Conservation (phyloP, 306 rosid genomes). For the Trichosanthes truncata region DNA sequence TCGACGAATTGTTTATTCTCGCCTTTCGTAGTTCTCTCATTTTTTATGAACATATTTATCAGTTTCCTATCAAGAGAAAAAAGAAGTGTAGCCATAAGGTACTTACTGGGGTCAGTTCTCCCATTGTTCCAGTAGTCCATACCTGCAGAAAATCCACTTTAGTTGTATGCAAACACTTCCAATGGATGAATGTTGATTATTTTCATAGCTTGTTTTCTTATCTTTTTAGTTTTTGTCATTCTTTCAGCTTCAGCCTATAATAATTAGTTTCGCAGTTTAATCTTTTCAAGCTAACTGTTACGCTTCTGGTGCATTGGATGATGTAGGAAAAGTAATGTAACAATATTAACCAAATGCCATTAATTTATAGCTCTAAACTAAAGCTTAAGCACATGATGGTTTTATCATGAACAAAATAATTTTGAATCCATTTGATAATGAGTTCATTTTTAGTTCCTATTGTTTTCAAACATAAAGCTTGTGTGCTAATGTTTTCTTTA, state of each 20-base stretch:
- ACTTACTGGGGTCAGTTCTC: slow-evolving; percentile 83
- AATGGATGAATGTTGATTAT: background rate
- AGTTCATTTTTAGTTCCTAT: background rate
- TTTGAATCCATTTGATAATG: background rate
- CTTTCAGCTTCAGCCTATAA: background rate
- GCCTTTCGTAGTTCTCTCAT: background rate
- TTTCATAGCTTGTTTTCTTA: background rate
- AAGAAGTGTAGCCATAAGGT: background rate
- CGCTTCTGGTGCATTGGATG: background rate
- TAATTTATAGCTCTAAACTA: background rate
- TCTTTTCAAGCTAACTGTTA: background rate
- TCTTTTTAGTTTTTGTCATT: background rate
- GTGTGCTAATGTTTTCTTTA: background rate
- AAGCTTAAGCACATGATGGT: background rate
- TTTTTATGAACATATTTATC: background rate
- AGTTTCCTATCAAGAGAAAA: background rate
- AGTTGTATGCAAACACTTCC: background rate
- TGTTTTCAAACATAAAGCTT: background rate
- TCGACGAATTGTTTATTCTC: background rate
- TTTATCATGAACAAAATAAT: background rate
- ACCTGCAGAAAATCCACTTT: slow-evolving; percentile 36
- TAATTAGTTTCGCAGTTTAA: background rate
- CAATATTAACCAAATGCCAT: background rate
- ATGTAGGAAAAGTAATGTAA: background rate
- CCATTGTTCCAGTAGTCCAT: slow-evolving; percentile 91